Evolutionary conservation across 2,329 filamentous ascomycete species (phyloP), one percentile per base, ranked within the genome.

Genomic region (Colletotrichum godetiae): DNA sequence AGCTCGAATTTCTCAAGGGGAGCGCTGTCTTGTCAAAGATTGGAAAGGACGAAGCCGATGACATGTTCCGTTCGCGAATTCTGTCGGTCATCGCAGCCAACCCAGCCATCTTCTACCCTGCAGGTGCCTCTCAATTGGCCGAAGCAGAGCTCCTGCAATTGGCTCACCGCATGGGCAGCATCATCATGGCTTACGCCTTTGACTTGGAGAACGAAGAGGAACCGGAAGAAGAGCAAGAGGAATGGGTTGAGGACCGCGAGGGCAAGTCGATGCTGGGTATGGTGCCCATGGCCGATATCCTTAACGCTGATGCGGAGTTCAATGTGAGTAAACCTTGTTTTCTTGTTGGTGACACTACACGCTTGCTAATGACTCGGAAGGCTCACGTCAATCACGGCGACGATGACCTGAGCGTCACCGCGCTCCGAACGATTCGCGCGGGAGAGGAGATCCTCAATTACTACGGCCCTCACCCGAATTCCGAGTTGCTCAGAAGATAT

Each of bases 131-230:
- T 6, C 76, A 74, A 2, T 79, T 84, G 7, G 79, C 76, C 13
- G 88, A 90, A 31, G 82, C 83, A 1, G 82, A 88, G 29, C 80
- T 91, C 1, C 75, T 89, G 2, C 74, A 76, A 8, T 79, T 91
- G 22, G 93, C 93, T 65, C 95, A 97, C 80, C 88, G 91, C 10
- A 95, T 97, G 92, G 95, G 94, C 1, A 95, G 93, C 74, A 91
- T 93, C 19, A 96, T 98, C 76, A 97, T 98, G 95, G 93, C 95
- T 0, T 98, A 97, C 80, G 95, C 95, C 0, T 98, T 98, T 80
- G 95, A 98, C 76, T 88, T 97, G 7, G 89, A 90, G 60, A 86
- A 86, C 8, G 81, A 84, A 0, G 88, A 91, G 27, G 86, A 91
- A 5, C 86, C 90, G 0, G 89, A 91, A 19, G 87, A 89, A 3